Base-by-base conservation (phyloP, 371 early-diverging fungal genomes). In the Mucor lusitanicus region DNA sequence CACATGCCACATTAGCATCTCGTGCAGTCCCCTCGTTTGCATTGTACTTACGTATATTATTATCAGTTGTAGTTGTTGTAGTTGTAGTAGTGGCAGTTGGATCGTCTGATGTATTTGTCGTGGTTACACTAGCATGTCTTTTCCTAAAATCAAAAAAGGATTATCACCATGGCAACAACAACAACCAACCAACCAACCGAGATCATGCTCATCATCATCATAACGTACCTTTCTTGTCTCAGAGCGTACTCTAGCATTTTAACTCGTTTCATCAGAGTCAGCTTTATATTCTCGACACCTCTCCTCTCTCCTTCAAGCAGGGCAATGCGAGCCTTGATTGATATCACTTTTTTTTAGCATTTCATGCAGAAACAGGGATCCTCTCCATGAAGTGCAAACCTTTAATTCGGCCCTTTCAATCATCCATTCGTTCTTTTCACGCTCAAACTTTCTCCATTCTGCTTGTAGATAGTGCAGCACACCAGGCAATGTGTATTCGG, bases 241-340 rank as follows among this genome's bases (percentile, higher is more conserved):
- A 97, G 69, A 12, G 94, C 92, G 82, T 85, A 93, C 77, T 97
- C 95, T 12, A 97, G 84, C 95, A 97, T 94, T 75, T 93, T 93
- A 40, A 94, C 87, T 44, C 95, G 77, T 71, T 89, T 85, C 79
- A 92, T 71, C 61, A 97, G 74, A 78, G 93, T 93, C n/a, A 84
- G 64, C 71, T 90, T 92, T 46, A 90, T 64, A 63, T 87, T 91
- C 64, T 95, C 95, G 35, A 88, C 72, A 9, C 91, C 95, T 40
- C 91, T 82, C 53, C 90, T 81, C 74, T 94, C 94, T n/a, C 95
- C 94, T 72, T 94, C 93, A 44, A 95, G 81, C 59, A 90, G 81
- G 3, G 94, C 91, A 56, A 95, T 83, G 32, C 88, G 88, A 32
- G 93, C 85, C 91, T 91, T 68, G 42, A 35, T 32, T 28, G 3